Evolutionary conservation across 805 yeast genomes (phyloP), one percentile per base, ranked within the genome.

Genomic region (Zygosaccharomyces kombuchaensis): DNA sequence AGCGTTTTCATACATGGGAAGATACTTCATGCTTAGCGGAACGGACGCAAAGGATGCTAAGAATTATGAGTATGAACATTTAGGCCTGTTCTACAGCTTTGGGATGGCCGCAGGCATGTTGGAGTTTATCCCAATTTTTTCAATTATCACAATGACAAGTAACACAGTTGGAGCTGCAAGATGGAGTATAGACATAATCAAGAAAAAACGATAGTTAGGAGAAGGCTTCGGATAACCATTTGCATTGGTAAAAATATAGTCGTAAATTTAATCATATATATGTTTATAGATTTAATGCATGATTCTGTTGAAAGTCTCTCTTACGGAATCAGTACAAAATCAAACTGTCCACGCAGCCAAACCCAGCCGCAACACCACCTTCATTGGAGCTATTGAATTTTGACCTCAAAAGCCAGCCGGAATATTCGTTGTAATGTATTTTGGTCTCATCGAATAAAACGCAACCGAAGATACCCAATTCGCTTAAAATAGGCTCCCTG

Each of bases 331-430:
- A 47, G 34, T 40, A 31, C 29, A 47, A 68, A 49, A 81, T 78
- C 30, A 89, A 74, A 59, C 89, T 85, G 66, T 93, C 99, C 34
- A 93, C 87, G 66, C 97, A 89, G 6, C 98, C 99, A 67, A 87
- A 91, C 1, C 99, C 99, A 12, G 99, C 99, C 17, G 98, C 98
- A 27, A 93, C 97, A 32, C 99, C 99, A 31, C 99, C 99, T 70
- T 93, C 99, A 66, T 93, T 82, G 44, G 95, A 84, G 3, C 84
- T 71, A 53, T 87, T 84, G 46, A 89, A 80, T 65, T 93, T 93
- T 0, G 96, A 85, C 68, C 99, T 80, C 55, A 93, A 70, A 53
- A 93, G 72, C 80, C 87, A 87, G 5, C 97, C 98, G 1, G 89
- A 80, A 51, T 77, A 77, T 34, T 78, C 78, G 63, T 93, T 93